Percentiles rank a stretch among this genome's conserved stretches.
Conservation (phyloP, 2,329 filamentous ascomycete species). For the Colletotrichum scovillei region DNA sequence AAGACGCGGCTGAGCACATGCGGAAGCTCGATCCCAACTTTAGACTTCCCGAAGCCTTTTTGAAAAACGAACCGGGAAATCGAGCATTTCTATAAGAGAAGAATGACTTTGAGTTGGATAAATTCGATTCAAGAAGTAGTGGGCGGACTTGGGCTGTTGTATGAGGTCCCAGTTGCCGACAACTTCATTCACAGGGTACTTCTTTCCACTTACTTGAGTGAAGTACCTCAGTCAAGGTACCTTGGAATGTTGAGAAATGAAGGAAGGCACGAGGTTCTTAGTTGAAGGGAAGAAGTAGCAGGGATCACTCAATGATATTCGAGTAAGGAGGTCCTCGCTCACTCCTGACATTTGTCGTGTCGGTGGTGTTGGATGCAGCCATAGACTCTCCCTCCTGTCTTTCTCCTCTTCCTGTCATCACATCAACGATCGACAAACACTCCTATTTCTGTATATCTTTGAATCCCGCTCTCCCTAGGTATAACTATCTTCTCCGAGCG, state of each 20-base stretch:
- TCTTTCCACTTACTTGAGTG: not conserved
- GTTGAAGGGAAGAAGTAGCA: not conserved
- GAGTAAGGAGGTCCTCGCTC: too few relatives aligned
- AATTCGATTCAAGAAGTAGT: too few relatives aligned
- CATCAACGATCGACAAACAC: not conserved
- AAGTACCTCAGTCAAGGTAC: not conserved
- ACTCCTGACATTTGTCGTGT: too few relatives aligned
- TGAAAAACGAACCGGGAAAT: not conserved
- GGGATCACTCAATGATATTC: too few relatives aligned
- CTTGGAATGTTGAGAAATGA: not conserved
- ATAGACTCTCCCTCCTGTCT: not conserved
- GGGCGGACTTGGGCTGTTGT: too few relatives aligned
- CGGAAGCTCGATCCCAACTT: not conserved
- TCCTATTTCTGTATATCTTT: not conserved
- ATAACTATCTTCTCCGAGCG: not conserved
- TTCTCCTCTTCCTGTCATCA: not conserved
- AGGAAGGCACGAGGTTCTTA: not conserved
- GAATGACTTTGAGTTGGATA: not conserved
- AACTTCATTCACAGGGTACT: not conserved
- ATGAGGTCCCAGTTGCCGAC: not conserved
- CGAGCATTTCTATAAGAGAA: not conserved
- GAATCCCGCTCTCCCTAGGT: not conserved
- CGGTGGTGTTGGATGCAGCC: too few relatives aligned
- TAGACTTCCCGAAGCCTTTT: not conserved
- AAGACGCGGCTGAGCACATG: constrained; percentile 8